These are phyloP conservation scores for Astragalus membranaceus DNA, from an alignment of 306 rosid genomes.

Conservation along the genomic window DNA sequence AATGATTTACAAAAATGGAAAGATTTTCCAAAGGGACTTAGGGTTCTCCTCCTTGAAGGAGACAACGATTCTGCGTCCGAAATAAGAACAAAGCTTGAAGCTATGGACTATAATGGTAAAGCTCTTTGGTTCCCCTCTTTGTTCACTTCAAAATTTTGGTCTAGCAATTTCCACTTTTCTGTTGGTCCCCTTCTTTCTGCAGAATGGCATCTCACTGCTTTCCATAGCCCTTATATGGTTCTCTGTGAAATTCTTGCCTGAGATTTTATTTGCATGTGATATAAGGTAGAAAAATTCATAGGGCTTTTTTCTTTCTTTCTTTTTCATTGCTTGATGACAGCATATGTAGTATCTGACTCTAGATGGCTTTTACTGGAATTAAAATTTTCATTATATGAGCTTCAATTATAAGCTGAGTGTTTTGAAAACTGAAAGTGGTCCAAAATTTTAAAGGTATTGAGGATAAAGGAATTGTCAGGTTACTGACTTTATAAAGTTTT, in stretches of 20 bases:
- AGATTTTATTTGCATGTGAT: slow-evolving; percentile 17
- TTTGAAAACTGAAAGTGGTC: slow-evolving; percentile 29
- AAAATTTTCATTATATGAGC: not conserved
- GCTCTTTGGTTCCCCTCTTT: slow-evolving; percentile 17
- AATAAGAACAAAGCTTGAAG: slow-evolving; percentile 69
- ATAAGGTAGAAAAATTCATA: slow-evolving; percentile 8
- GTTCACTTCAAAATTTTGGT: slow-evolving; percentile 13
- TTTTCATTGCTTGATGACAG: slow-evolving; percentile 16
- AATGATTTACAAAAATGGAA: slow-evolving; percentile 90
- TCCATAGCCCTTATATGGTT: slow-evolving; percentile 19
- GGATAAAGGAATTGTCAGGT: slow-evolving; percentile 12
- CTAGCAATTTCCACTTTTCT: slow-evolving; percentile 17
- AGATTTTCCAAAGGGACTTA: slow-evolving; percentile 92
- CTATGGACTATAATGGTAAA: slow-evolving; percentile 84
- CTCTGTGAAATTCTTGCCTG: slow-evolving; percentile 24
- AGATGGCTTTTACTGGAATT: slow-evolving; percentile 15
- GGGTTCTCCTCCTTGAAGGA: slow-evolving; percentile 85
- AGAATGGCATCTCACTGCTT: slow-evolving; percentile 33
- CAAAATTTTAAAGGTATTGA: slow-evolving; percentile 12
- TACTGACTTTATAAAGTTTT: slow-evolving; percentile 19
- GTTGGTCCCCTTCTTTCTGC: not conserved
- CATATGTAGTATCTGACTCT: slow-evolving; percentile 1
- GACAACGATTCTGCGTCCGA: slow-evolving; percentile 66
- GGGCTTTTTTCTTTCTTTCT: not conserved
- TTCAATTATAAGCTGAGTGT: not conserved